Base-by-base conservation (phyloP, 805 yeast genomes). In the Metschnikowia sp. region DNA sequence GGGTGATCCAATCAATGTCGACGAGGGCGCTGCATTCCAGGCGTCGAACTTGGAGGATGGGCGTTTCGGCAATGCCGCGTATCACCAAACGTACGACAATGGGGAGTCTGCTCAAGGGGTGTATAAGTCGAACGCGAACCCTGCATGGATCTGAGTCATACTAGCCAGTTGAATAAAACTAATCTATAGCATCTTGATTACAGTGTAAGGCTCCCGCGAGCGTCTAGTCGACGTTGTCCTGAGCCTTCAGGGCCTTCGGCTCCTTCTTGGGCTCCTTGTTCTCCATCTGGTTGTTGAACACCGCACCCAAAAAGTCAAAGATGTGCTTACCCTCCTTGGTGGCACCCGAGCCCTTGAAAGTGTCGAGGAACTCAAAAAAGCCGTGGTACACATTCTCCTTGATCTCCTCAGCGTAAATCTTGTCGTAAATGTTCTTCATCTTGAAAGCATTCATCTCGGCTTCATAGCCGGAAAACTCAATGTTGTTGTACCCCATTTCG, bases 321-420 rank as follows among this genome's bases (percentile, higher is more conserved):
- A 81, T 77, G 32, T 80, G 80, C 37, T 81, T 82, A 11, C 60
- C 60, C 30, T 57, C 55, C 41, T 60, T 62, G 29, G 67, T 66
- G 35, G 68, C 68, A 15, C 61, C 61, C 13, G 58, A 51, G 28
- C 79, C 77, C 49, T 59, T 68, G 64, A 85, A 89, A 34, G 86
- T 82, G 66, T 92, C 99, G 55, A 94, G 85, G 63, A 88, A 92
- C 39, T 87, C 86, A 66, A 88, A 94, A 62, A 94, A 92, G 0
- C 96, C 96, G 54, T 89, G 84, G 70, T 88, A 91, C 4, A 85
- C 86, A 60, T 90, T 88, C 59, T 90, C 97, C 59, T 81, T 81
- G 39, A 81, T 84, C 66, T 94, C 99, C 67, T 91, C 97, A 37
- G 79, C 82, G 62, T 92, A 92, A 50, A 94, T 90, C 65, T 90